Base-by-base conservation (phyloP, 176 grass and related monocot species). In the Paspalum vaginatum region DNA sequence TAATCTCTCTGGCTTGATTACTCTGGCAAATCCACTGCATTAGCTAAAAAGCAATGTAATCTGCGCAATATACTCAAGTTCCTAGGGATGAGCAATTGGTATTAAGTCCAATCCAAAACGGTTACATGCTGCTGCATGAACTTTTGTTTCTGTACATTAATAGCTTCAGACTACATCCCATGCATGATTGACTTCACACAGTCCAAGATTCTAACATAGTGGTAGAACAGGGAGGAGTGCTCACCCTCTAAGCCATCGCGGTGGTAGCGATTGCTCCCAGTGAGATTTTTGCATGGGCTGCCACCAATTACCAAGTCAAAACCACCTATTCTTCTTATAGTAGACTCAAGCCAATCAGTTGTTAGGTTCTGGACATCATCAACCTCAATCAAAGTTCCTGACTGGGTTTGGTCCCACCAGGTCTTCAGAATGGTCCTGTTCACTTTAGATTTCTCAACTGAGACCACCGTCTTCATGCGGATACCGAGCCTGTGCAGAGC, bases 401-500 rank as follows among this genome's bases (percentile, higher is more conserved):
- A 83, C 45, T 97, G 91, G 17, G 94, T 97, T 83, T 97, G 84
- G 2, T 89, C 79, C 91, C 89, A 97, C 94, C 94, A 97, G 61
- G 85, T 75, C 67, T 32, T 94, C 32, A 97, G 27, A 27, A 94
- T 16, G 11, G 68, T 77, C 51, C 87, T 82, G 40, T 86, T 97
- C 62, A 85, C 72, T 49, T 89, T 79, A 7, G 87, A 86, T 49
- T 88, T 86, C 63, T 97, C 94, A 71, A 97, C 87, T 4, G 91
- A 97, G 16, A 97, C 59, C 21, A 97, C 89, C 0, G 49, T 52
- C 41, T 76, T 94, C 81, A 95, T 80, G 46, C 54, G 86, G 17
- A 98, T 86, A 16, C 92, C 92, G 6, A 98, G 65, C 18, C 75
- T 82, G 49, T 95, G 81, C n/a, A 98, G 84, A 48, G 95, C 92